Evolutionary conservation across 2,329 filamentous ascomycete species (phyloP).

Genomic region (Nigrospora osmanthi): DNA sequence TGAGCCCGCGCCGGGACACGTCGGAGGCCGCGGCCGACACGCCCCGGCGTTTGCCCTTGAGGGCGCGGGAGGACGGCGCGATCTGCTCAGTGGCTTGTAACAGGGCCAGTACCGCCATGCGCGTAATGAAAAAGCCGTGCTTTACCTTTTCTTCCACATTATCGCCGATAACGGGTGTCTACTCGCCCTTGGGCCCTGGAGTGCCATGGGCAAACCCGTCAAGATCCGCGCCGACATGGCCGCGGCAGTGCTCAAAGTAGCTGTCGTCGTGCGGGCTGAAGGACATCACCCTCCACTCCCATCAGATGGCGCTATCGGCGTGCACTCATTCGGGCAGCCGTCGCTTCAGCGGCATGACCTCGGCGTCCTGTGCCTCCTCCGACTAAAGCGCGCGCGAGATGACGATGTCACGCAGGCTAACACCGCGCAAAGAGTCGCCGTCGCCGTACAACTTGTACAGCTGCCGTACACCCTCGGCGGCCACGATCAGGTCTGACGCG

Average conservation of each 20-base stretch:
- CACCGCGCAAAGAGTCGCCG: neutral
- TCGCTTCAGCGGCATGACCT: neutral
- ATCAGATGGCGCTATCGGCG: conserved; percentile 1
- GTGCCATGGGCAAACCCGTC: neutral
- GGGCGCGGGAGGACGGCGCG: neutral
- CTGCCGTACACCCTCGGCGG: conserved; percentile 24
- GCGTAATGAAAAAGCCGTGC: neutral
- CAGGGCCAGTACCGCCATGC: neutral
- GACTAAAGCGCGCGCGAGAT: neutral
- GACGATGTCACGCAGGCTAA: neutral
- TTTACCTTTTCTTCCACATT: neutral
- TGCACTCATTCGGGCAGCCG: neutral
- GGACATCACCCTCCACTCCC: conserved; percentile 1
- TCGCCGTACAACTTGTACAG: neutral
- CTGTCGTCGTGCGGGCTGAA: conserved; percentile 1
- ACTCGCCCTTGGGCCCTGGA: neutral
- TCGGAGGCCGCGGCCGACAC: neutral
- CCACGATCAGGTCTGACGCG: conserved; percentile 27
- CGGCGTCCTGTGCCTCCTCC: neutral
- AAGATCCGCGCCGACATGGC: neutral
- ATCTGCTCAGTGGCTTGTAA: neutral
- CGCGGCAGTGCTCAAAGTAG: neutral
- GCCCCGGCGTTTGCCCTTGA: neutral
- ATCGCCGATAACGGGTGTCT: neutral
- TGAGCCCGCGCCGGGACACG: neutral